Evolutionary conservation across 2,329 filamentous ascomycete genomes (phyloP).

Genomic region (Aureobasidium namibiae): DNA sequence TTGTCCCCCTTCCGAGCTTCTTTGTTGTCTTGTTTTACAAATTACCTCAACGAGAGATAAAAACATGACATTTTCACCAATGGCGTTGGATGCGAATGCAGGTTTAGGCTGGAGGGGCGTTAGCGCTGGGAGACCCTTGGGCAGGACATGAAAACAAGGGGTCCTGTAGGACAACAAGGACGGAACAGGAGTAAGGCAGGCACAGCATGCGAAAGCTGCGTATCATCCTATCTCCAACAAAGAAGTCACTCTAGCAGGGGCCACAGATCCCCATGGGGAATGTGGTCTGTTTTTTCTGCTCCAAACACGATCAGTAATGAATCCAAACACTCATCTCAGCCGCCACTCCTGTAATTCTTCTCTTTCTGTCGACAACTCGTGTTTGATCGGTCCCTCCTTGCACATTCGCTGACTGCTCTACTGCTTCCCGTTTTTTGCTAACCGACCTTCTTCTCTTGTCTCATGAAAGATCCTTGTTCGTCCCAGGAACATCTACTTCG

Average conservation of each 20-base stretch:
- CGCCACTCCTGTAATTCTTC: not conserved
- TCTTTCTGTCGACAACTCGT: no score
- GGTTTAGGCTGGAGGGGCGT: not conserved
- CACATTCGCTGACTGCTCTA: not conserved
- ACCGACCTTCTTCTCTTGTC: not conserved
- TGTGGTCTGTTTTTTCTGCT: not conserved
- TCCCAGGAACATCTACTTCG: no score
- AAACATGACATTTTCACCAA: not conserved
- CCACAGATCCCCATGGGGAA: not conserved
- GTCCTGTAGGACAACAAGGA: not conserved
- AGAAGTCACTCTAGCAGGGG: not conserved
- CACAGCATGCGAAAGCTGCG: not conserved
- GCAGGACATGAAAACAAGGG: not conserved
- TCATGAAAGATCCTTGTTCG: no score
- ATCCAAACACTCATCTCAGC: no score
- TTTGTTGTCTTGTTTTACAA: not conserved
- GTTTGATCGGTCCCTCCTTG: no score
- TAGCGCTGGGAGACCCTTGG: no score
- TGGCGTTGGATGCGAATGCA: not conserved
- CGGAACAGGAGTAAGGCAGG: not conserved
- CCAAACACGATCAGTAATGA: not conserved
- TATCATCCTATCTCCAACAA: not conserved
- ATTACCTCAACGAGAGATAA: not conserved
- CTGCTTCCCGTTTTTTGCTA: not conserved
- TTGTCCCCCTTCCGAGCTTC: not conserved